Conservation (phyloP, 2,329 filamentous ascomycete genomes). For the Thielaviopsis populi region DNA sequence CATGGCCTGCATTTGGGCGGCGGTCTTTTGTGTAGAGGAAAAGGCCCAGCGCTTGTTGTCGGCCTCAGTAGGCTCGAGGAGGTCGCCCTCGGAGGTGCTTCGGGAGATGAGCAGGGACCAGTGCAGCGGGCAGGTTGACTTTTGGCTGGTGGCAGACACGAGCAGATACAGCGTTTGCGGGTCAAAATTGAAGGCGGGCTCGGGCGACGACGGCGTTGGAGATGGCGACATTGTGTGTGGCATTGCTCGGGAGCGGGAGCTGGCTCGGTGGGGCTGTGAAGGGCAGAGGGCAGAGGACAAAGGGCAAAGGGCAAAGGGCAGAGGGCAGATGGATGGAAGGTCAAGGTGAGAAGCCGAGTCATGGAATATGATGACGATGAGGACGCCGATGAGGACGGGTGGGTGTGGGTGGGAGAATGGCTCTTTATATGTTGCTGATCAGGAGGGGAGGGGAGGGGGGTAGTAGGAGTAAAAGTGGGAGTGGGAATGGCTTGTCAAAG, state of each 20-base stretch:
- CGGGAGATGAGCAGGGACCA: conserved; percentile 2
- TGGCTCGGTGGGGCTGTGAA: neutral
- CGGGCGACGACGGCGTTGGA: conserved; percentile 1
- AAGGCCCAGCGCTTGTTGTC: conserved; percentile 6
- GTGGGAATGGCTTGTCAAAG: neutral
- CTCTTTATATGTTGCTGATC: neutral
- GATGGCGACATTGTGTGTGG: conserved; percentile 2
- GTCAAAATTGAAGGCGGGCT: conserved; percentile 7
- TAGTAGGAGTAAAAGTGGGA: neutral
- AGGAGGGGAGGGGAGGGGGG: neutral
- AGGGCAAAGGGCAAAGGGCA: neutral
- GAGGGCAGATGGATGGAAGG: neutral
- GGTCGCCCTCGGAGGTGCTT: conserved; percentile 4
- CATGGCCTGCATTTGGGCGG: conserved; percentile 1
- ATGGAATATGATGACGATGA: neutral
- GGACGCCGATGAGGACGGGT: neutral
- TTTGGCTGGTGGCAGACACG: neutral
- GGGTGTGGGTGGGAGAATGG: neutral
- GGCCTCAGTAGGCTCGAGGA: conserved; percentile 2
- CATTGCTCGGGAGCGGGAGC: neutral
- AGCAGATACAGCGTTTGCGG: conserved; percentile 7
- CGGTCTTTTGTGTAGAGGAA: neutral
- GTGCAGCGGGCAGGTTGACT: neutral
- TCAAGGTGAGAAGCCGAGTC: neutral
- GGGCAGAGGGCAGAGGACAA: neutral